phyloP scores from a whole-genome alignment of 2,329 filamentous ascomycete genomes.

The Cladosporium sp. region DNA sequence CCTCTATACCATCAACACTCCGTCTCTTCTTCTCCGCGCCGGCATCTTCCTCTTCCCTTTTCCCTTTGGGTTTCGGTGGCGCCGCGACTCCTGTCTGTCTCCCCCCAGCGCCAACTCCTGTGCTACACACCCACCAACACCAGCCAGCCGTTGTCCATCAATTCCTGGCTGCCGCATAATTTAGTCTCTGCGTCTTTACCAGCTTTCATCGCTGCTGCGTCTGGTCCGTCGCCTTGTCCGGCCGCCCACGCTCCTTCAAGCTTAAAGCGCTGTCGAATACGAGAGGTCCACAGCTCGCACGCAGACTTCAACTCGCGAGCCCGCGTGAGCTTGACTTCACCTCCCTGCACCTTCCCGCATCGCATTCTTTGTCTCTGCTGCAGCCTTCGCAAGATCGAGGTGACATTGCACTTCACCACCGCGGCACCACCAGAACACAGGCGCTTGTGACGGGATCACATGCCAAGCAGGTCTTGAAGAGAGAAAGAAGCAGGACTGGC shows the following conservation, averaged over 20 bases:
- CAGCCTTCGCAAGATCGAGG: slow-evolving; percentile 11
- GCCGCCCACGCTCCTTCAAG: slow-evolving; percentile 5
- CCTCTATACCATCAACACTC: not conserved
- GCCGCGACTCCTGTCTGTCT: slow-evolving; percentile 14
- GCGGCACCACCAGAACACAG: not conserved
- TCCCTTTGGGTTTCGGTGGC: slow-evolving; percentile 10
- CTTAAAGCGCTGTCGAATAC: not conserved
- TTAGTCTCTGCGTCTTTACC: not conserved
- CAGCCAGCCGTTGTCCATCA: not conserved
- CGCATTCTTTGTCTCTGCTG: slow-evolving; percentile 8
- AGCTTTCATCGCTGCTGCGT: not conserved
- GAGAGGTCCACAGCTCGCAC: not conserved
- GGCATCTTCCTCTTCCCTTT: not conserved
- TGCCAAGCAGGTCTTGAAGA: slow-evolving; percentile 24
- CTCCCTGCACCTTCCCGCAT: slow-evolving; percentile 1
- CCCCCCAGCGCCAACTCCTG: slow-evolving; percentile 5
- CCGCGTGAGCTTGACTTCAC: slow-evolving; percentile 11
- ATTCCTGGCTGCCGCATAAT: slow-evolving; percentile 2
- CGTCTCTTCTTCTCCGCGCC: not conserved
- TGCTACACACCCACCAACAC: slow-evolving; percentile 14
- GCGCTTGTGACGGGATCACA: slow-evolving; percentile 19
- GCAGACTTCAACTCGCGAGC: not conserved
- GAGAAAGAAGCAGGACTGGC: slow-evolving; percentile 17
- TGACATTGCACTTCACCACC: not conserved
- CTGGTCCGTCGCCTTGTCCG: slow-evolving; percentile 5